A percentile compares a stretch with the other conserved stretches of the same genome.
phyloP scores from a whole-genome alignment of 2,329 filamentous ascomycete genomes.

The Salinomyces thailandicus region DNA sequence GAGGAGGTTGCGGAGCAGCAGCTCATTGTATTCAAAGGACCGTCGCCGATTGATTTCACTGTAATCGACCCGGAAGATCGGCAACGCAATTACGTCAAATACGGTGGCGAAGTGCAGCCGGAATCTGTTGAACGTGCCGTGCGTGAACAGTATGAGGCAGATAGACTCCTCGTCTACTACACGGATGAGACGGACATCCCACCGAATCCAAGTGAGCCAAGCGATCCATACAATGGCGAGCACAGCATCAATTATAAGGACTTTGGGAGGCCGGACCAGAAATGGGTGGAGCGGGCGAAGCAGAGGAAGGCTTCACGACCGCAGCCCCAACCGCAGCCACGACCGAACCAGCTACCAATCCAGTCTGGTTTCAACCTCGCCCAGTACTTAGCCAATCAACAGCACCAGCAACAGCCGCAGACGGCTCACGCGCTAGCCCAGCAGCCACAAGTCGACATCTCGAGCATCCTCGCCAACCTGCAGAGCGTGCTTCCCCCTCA shows the following conservation, averaged over 20 bases:
- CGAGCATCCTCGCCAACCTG: slow-evolving; percentile 13
- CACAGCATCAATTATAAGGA: slow-evolving; percentile 17
- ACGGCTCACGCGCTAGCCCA: neutral
- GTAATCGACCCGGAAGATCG: slow-evolving; percentile 31
- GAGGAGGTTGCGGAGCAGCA: slow-evolving; percentile 39
- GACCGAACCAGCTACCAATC: too few relatives aligned
- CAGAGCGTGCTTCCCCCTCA: slow-evolving; percentile 6
- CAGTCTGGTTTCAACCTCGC: slow-evolving; percentile 5
- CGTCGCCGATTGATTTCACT: slow-evolving; percentile 34
- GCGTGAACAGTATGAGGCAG: slow-evolving; percentile 36
- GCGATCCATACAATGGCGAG: slow-evolving; percentile 27
- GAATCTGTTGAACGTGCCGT: slow-evolving; percentile 33
- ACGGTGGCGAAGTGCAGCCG: slow-evolving; percentile 31
- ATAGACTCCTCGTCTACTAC: slow-evolving; percentile 40
- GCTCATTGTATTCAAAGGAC: slow-evolving; percentile 5
- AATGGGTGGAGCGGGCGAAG: slow-evolving; percentile 15
- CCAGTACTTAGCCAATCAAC: slow-evolving; percentile 11
- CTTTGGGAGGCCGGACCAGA: slow-evolving; percentile 30
- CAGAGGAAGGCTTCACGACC: slow-evolving; percentile 10
- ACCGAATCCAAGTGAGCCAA: slow-evolving; percentile 35
- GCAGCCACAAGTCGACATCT: slow-evolving; percentile 10
- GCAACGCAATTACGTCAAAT: slow-evolving; percentile 35
- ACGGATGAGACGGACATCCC: slow-evolving; percentile 36
- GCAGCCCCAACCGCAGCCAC: slow-evolving; percentile 6
- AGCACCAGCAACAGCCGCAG: slow-evolving; percentile 13